Percentiles rank a stretch among this genome's conserved stretches.
These are phyloP conservation scores for Euptelea pleiosperma DNA, from an alignment of 164 flowering plant genomes.

Conservation along the genomic window DNA sequence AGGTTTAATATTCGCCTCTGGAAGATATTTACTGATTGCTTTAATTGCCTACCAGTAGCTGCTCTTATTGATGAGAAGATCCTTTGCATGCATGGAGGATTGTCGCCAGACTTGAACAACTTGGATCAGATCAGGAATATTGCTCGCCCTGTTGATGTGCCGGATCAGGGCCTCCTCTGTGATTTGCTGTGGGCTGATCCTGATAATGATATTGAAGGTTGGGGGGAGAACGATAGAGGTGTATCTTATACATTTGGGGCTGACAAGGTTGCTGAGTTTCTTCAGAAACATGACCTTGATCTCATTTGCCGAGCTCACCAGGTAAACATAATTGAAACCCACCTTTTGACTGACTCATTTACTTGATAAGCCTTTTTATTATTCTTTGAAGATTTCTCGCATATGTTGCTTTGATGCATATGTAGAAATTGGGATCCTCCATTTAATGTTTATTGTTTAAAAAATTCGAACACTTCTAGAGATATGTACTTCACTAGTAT, in stretches of 20 bases:
- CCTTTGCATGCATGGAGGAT: slow-evolving; percentile 72
- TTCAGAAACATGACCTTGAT: slow-evolving; percentile 57
- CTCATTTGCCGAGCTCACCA: slow-evolving; percentile 67
- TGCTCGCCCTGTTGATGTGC: slow-evolving; percentile 62
- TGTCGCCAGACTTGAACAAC: slow-evolving; percentile 53
- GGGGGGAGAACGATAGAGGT: slow-evolving; percentile 68
- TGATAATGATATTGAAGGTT: slow-evolving; percentile 49
- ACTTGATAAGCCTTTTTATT: no score
- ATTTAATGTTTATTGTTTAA: no score
- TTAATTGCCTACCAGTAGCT: slow-evolving; percentile 58
- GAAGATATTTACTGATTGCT: slow-evolving; percentile 57
- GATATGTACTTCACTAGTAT: no score
- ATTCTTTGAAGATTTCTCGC: no score
- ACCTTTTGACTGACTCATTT: no score
- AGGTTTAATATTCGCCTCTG: slow-evolving; percentile 57
- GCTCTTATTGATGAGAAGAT: slow-evolving; percentile 64
- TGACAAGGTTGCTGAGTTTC: slow-evolving; percentile 55
- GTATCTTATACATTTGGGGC: slow-evolving; percentile 60
- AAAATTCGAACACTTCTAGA: no score
- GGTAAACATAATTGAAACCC: no score
- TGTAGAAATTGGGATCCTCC: no score
- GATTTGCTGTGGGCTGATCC: slow-evolving; percentile 70
- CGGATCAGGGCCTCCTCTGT: slow-evolving; percentile 63
- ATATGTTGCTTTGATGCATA: no score
- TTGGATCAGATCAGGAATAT: slow-evolving; percentile 59